These are phyloP conservation scores for Flaveria bidentis DNA, from an alignment of 129 eudicot species.

Conservation along the genomic window DNA sequence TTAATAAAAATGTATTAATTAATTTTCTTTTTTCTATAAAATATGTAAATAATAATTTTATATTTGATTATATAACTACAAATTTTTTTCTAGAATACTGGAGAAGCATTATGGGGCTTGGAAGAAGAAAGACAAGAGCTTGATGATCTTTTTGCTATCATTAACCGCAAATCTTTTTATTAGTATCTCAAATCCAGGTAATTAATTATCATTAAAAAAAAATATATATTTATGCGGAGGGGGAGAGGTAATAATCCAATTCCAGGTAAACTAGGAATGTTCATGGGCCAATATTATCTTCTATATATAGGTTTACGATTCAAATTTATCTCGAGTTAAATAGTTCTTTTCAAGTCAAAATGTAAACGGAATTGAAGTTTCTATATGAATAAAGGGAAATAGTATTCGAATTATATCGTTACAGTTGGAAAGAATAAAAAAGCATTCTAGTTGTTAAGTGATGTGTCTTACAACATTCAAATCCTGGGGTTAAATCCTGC, in stretches of 20 bases:
- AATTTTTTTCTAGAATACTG: constrained; percentile 17
- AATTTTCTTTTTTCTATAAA: neutral
- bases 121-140: constrained; percentile 27
- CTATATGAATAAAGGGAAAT: no score
- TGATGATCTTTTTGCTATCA: constrained; percentile 30
- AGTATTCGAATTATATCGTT: no score
- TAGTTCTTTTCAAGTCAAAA: no score
- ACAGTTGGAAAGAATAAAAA: no score
- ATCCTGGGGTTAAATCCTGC: no score
- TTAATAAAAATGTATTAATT: neutral
- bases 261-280: neutral
- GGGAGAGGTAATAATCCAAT: no score
- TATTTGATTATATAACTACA: neutral
- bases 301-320: no score
- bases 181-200: neutral
- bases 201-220: neutral
- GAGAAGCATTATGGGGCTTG: constrained; percentile 17
- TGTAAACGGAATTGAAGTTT: no score
- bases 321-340: no score
- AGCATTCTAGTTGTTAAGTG: no score
- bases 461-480: no score
- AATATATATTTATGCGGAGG: neutral
- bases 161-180: constrained; percentile 16
- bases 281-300: no score
- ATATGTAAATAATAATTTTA: neutral